Conservation (phyloP, 2,329 filamentous ascomycete species). For the Xylariomycetidae sp. region DNA sequence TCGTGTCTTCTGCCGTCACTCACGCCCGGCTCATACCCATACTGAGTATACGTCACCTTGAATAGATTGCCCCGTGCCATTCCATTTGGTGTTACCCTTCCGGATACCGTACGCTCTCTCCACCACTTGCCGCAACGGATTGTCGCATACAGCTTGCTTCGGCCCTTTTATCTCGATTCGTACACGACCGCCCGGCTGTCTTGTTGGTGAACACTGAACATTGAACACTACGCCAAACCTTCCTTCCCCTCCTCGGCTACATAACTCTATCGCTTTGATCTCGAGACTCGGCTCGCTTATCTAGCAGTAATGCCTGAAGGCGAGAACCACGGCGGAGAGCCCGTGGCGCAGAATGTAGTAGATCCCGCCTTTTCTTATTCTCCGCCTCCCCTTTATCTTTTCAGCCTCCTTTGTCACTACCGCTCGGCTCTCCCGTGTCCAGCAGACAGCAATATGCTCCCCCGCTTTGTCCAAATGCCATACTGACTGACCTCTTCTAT, state of each 20-base stretch:
- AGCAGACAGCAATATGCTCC: constrained; percentile 5
- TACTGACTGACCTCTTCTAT: constrained; percentile 20
- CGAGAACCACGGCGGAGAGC: constrained; percentile 22
- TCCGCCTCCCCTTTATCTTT: constrained; percentile 4
- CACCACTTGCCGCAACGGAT: constrained; percentile 13
- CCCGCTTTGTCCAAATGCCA: constrained; percentile 14
- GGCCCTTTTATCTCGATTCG: constrained; percentile 22
- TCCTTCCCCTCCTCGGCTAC: too few relatives aligned
- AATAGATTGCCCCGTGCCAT: constrained; percentile 6
- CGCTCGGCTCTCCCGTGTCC: background rate
- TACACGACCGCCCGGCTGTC: constrained; percentile 9
- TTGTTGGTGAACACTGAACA: too few relatives aligned
- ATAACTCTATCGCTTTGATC: too few relatives aligned
- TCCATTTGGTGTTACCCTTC: too few relatives aligned
- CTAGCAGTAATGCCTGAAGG: constrained; percentile 30
- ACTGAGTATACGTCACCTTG: constrained; percentile 10
- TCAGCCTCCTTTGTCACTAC: constrained; percentile 3
- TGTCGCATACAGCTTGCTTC: constrained; percentile 20
- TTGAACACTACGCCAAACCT: too few relatives aligned
- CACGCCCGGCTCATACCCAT: too few relatives aligned
- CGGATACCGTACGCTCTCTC: too few relatives aligned
- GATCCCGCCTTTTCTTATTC: constrained; percentile 2
- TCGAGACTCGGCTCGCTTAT: too few relatives aligned
- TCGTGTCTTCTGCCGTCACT: too few relatives aligned
- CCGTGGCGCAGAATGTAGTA: constrained; percentile 26